A percentile compares a stretch with the other conserved stretches of the same genome.
These are phyloP conservation scores for Cercospora janseana DNA, from an alignment of 2,329 filamentous ascomycete species.

Conservation along the genomic window DNA sequence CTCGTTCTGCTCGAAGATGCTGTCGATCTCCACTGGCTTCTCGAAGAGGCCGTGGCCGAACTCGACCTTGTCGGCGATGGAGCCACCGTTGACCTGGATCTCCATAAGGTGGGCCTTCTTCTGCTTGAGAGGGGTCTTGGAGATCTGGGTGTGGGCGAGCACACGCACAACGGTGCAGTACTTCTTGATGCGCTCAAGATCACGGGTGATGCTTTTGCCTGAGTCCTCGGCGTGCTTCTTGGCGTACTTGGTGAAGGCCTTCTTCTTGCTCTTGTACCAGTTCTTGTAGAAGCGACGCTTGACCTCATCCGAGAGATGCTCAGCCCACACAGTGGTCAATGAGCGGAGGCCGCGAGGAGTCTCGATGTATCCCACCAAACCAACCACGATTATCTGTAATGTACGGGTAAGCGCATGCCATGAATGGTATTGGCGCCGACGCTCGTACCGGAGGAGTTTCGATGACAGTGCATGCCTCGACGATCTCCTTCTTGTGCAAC, in stretches of 20 bases:
- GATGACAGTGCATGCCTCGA: constrained; percentile 83
- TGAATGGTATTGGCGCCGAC: constrained; percentile 59
- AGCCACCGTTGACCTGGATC: constrained; percentile 99
- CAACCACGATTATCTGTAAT: constrained; percentile 94
- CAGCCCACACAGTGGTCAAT: constrained; percentile 98
- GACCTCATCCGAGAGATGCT: constrained; percentile 97
- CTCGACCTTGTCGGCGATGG: constrained; percentile 91
- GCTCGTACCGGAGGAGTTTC: constrained; percentile 81
- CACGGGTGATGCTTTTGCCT: constrained; percentile 87
- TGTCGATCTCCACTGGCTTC: constrained; percentile 92
- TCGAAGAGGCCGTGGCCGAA: constrained; percentile 96
- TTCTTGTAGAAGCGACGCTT: constrained; percentile 99
- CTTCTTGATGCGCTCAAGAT: constrained; percentile 99
- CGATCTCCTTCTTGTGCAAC: constrained; percentile 98
- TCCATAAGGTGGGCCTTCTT: constrained; percentile 99
- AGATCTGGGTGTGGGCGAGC: constrained; percentile 98
- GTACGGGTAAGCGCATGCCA: constrained; percentile 53
- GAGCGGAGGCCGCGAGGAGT: constrained; percentile 98
- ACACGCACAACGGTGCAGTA: constrained; percentile 99
- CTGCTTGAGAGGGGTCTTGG: constrained; percentile 99
- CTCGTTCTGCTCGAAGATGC: constrained; percentile 99
- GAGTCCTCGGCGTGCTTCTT: constrained; percentile 98
- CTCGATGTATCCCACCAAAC: constrained; percentile 99
- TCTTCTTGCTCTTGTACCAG: constrained; percentile 99
- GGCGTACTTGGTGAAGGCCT: constrained; percentile 99